Evolutionary conservation across 2,329 filamentous ascomycete species (phyloP).

Genomic region (Fusarium globosum): DNA sequence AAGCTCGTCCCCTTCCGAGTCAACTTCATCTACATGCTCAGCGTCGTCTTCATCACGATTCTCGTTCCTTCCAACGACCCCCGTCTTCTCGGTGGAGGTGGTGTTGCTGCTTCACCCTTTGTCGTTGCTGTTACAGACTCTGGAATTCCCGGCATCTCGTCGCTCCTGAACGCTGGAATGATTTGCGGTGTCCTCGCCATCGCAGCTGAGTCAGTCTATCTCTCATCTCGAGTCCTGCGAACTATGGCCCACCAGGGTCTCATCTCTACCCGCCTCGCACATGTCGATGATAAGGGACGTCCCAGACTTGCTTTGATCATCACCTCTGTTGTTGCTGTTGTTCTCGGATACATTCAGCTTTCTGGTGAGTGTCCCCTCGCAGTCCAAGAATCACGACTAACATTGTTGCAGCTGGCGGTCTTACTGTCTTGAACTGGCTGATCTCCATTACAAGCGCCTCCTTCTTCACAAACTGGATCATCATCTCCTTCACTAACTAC

Average conservation of each 20-base stretch:
- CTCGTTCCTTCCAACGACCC: conserved; percentile 30
- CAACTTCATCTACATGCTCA: conserved; percentile 33
- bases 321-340: neutral
- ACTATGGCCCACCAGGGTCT: conserved; percentile 31
- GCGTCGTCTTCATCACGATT: conserved; percentile 32
- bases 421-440: conserved; percentile 28
- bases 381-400: neutral
- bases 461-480: conserved; percentile 36
- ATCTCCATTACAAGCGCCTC: conserved; percentile 35
- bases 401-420: neutral
- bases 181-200: conserved; percentile 37
- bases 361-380: neutral
- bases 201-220: conserved; percentile 24
- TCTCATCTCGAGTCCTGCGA: conserved; percentile 25
- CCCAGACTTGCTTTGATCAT: conserved; percentile 25
- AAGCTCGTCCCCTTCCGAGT: conserved; percentile 38
- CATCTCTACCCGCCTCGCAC: neutral
- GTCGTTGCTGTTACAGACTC: conserved; percentile 28
- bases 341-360: conserved; percentile 30
- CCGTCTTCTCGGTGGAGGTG: conserved; percentile 24
- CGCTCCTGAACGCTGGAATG: conserved; percentile 35
- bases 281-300: conserved; percentile 19
- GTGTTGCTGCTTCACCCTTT: conserved; percentile 32
- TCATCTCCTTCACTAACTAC: conserved; percentile 31
- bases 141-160: conserved; percentile 24